Conservation (phyloP, 257 asterid genomes). For the Solanum virginianum region DNA sequence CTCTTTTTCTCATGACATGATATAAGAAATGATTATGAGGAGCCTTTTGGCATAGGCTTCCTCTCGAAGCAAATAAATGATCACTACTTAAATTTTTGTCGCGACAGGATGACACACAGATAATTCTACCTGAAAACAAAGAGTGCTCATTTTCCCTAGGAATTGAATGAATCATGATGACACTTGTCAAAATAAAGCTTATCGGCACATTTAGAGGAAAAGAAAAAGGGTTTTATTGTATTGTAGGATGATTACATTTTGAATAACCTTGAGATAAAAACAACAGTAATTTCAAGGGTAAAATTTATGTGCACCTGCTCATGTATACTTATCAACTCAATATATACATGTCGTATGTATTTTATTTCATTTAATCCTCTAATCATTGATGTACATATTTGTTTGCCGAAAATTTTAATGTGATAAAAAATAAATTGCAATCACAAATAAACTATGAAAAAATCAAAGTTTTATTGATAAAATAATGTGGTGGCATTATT, state of each 20-base stretch:
- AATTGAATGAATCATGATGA: background rate
- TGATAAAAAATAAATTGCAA: no score
- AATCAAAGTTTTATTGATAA: no score
- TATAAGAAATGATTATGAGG: conserved; percentile 19
- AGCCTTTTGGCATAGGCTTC: conserved; percentile 15
- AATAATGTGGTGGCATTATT: no score
- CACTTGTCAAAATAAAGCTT: background rate
- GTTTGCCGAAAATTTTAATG: no score
- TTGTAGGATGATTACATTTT: background rate
- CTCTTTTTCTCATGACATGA: background rate
- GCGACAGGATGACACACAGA: background rate
- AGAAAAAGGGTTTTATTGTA: no score
- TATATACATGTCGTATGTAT: no score
- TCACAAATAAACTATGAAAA: no score
- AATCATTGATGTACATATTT: no score
- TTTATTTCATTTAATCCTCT: no score
- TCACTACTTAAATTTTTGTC: background rate
- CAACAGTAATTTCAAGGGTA: background rate
- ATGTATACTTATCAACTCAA: no score
- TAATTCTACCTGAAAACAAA: conserved; percentile 1
- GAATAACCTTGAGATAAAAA: background rate
- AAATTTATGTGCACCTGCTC: no score
- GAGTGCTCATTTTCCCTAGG: conserved; percentile 2
- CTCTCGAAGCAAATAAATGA: conserved; percentile 8
- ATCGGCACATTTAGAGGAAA: background rate